These are phyloP conservation scores for Hysterium pulicare DNA, from an alignment of 2,329 filamentous ascomycete genomes.

Conservation along the genomic window DNA sequence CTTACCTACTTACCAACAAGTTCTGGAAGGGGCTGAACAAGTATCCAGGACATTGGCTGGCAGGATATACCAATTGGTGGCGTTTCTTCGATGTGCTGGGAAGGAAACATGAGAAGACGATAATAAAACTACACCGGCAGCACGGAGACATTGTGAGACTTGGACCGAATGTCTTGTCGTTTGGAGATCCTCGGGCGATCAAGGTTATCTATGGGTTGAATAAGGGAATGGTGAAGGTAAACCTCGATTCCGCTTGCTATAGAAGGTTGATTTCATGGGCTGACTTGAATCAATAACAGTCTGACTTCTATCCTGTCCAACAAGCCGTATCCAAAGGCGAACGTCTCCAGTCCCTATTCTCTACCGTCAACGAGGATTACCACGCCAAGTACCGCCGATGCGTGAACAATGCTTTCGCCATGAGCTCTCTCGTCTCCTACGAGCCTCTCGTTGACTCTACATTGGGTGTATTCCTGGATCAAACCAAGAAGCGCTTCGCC, in stretches of 20 bases:
- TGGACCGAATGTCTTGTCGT: conserved; percentile 71
- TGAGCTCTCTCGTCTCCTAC: conserved; percentile 73
- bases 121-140: conserved; percentile 64
- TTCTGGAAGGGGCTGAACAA: conserved; percentile 59
- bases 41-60: conserved; percentile 70
- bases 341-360: conserved; percentile 70
- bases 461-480: conserved; percentile 64
- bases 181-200: conserved; percentile 69
- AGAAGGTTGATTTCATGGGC: neutral
- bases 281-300: conserved; percentile 45
- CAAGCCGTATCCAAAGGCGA: conserved; percentile 68
- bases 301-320: conserved; percentile 77
- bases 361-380: conserved; percentile 70
- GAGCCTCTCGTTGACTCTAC: conserved; percentile 78
- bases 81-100: conserved; percentile 66
- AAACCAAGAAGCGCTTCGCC: conserved; percentile 43
- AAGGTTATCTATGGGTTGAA: conserved; percentile 78
- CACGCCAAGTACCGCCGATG: conserved; percentile 72
- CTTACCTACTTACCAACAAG: conserved; percentile 44
- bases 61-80: conserved; percentile 70
- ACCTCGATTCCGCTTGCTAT: conserved; percentile 5
- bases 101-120: conserved; percentile 64
- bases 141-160: conserved; percentile 65
- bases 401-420: conserved; percentile 73
- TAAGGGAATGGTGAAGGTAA: conserved; percentile 74